Conservation (phyloP, 2,329 filamentous ascomycete genomes). For the Trichoderma arundinaceum region DNA sequence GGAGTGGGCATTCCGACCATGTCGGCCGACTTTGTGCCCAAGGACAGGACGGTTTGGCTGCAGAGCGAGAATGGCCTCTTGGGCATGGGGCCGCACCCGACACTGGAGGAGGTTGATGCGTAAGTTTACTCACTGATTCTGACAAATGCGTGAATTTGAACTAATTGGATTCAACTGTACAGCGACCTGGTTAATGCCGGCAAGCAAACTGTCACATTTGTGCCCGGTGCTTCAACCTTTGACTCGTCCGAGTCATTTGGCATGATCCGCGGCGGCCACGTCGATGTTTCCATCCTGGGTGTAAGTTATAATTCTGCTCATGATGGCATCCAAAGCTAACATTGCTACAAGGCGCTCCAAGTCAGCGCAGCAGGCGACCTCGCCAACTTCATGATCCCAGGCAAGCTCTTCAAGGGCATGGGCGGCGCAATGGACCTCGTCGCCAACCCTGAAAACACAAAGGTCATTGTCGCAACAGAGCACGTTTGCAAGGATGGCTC, state of each 20-base stretch:
- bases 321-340: constrained; percentile 27
- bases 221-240: constrained; percentile 77
- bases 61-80: constrained; percentile 88
- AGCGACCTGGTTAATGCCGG: constrained; percentile 83
- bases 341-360: constrained; percentile 64
- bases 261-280: constrained; percentile 85
- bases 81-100: constrained; percentile 82
- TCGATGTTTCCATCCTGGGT: constrained; percentile 83
- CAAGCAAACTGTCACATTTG: constrained; percentile 83
- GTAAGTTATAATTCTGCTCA: constrained; percentile 42
- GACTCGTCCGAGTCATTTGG: constrained; percentile 82
- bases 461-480: constrained; percentile 74
- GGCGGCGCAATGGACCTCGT: constrained; percentile 78
- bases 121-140: constrained; percentile 38
- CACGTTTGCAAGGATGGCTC: constrained; percentile 72
- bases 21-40: constrained; percentile 76
- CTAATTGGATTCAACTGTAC: neutral
- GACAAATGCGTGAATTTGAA: too few relatives aligned
- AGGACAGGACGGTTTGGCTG: constrained; percentile 75
- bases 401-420: constrained; percentile 88
- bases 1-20: constrained; percentile 86
- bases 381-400: constrained; percentile 90
- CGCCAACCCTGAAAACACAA: constrained; percentile 72
- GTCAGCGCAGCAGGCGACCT: constrained; percentile 79
- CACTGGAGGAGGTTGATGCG: constrained; percentile 71